Conservation (phyloP, 768 basidiomycete genomes). For the Scleroderma bovista region DNA sequence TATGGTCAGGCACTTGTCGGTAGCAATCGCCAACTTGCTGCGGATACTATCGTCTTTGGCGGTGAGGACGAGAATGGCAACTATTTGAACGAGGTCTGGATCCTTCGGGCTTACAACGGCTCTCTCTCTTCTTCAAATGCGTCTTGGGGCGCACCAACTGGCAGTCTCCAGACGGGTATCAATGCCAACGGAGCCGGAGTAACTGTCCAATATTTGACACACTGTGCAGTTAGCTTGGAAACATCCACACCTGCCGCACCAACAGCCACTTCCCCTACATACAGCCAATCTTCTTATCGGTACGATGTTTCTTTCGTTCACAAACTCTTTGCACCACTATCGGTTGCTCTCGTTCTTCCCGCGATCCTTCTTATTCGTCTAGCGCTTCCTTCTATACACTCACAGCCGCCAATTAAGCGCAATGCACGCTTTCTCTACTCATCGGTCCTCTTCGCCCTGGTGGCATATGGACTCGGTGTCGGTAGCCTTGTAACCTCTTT, state of each 20-base stretch:
- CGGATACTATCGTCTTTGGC: slow-evolving; percentile 77
- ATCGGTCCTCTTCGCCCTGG: slow-evolving; percentile 36
- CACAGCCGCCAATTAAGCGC: slow-evolving; percentile 15
- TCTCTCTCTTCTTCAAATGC: slow-evolving; percentile 48
- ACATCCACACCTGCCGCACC: slow-evolving; percentile 19
- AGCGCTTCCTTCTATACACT: slow-evolving; percentile 32
- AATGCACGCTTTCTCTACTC: slow-evolving; percentile 29
- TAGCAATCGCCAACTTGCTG: slow-evolving; percentile 35
- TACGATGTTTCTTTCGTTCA: slow-evolving; percentile 43
- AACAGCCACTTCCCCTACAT: slow-evolving; percentile 12
- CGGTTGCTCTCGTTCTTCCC: slow-evolving; percentile 40
- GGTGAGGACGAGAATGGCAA: slow-evolving; percentile 62
- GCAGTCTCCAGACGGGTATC: slow-evolving; percentile 54
- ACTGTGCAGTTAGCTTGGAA: slow-evolving; percentile 47
- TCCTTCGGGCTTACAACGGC: slow-evolving; percentile 69
- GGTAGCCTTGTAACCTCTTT: slow-evolving; percentile 60
- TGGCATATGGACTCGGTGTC: slow-evolving; percentile 55
- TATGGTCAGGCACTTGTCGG: slow-evolving; percentile 54
- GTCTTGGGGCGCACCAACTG: slow-evolving; percentile 65
- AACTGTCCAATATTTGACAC: slow-evolving; percentile 47
- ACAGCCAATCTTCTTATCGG: slow-evolving; percentile 19
- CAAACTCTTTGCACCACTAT: slow-evolving; percentile 44
- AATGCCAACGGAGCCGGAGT: slow-evolving; percentile 68
- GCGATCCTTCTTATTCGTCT: slow-evolving; percentile 39
- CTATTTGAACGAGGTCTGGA: slow-evolving; percentile 72